Base-by-base conservation (phyloP, 2,329 filamentous ascomycete genomes). In the Claviceps pazoutovae region DNA sequence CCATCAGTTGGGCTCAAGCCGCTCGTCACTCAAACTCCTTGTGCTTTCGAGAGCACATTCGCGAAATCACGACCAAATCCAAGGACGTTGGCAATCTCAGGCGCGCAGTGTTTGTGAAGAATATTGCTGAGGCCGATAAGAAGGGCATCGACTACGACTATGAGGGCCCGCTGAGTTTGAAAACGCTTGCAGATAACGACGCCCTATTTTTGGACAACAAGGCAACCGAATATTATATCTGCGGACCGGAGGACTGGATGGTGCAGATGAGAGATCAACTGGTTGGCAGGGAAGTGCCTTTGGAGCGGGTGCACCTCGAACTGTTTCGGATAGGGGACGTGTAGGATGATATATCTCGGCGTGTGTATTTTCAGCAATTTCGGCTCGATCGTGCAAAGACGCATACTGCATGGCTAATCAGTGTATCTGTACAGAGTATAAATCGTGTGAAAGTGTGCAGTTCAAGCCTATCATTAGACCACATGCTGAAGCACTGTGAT, bases 161-260 rank as follows among this genome's bases (percentile, higher is more conserved):
- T 57, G 65, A 67, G 4, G 77, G 82, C 4, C 71, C 78, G 4
- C 65, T 85, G 21, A 72, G 79, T 53, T 59, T 88, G 14, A 64
- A 67, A 38, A 72, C 70, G 53, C 60, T 85, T 41, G 71, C 76
- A 53, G 62, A 63, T 8, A 66, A 74, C 16, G 60, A 64, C 0
- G 68, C 75, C 44, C 65, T 88, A 34, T 78, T 73, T 56, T 60
- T 80, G 2, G 67, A 70, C 16, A 68, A 84, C 56, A 48, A 63
- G 1, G 64, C 65, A 46, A 72, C 84, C 0, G 69, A 79, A 58
- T 89, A 87, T 63, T 88, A 78, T 58, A 65, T 86, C 45, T 88
- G 85, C 60, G 85, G 84, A 0, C 84, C 84, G 0, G 71, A 73
- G 50, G 60, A 62, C 16, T 88, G 88, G 69, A 88, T 88, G 85